Base-by-base conservation (phyloP, 805 yeast genomes). In the Lachancea lanzarotensis region DNA sequence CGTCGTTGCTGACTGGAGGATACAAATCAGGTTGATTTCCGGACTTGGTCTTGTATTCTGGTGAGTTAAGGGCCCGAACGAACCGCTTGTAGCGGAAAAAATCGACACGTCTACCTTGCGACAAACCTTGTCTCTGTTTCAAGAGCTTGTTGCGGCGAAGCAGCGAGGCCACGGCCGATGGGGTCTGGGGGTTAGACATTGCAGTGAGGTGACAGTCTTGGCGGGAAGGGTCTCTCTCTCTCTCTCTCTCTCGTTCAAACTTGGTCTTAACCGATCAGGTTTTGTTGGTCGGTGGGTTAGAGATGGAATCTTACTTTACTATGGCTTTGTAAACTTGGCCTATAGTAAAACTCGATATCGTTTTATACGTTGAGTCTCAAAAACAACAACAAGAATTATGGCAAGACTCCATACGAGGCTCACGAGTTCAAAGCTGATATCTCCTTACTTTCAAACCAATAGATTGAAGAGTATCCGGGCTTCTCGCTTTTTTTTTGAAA, bases 31-130 rank as follows among this genome's bases (percentile, higher is more conserved):
- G 70, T 43, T 78, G 77, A 47, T 72, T 73, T 43, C 68, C 53
- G 42, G 75, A 76, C 50, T 70, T 76, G 50, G 56, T 62, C 53
- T 73, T 72, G 65, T 88, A 93, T 37, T 82, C 90, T 1, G 77
- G 82, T 44, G 88, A 78, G 30, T 79, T 67, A 46, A 91, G 72
- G 1, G 95, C 95, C 52, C 98, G 72, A 12, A 78, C 68, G 35
- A 87, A 83, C 56, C 98, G 77, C 65, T 91, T 91, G 63, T 73
- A 84, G 53, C 95, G 74, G 75, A 91, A 93, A 64, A 93, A 89
- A 47, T 87, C 95, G 30, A 78, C 75, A 39, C 79, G 80, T 50
- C 76, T 76, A 45, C 83, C 81, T 55, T 82, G 81, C 43, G 82
- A 69, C n/a, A 82, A 63, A 12, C 97, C 97, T 49, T 77, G 76